Percentiles rank a stretch among this genome's conserved stretches.
Evolutionary conservation across 2,329 filamentous ascomycete genomes (phyloP).

Genomic region (Fusarium avenaceum): DNA sequence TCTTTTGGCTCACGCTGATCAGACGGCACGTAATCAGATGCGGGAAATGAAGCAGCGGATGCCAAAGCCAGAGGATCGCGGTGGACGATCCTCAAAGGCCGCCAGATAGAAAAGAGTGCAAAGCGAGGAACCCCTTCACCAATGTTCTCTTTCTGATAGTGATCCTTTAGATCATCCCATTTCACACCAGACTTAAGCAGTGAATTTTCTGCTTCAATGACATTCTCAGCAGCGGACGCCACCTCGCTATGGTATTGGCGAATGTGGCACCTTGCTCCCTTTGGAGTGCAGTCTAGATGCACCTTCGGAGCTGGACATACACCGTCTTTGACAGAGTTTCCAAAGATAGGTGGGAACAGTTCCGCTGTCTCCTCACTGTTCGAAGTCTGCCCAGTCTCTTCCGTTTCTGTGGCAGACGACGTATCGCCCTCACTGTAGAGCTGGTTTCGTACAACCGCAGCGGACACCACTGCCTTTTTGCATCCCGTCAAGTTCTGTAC

Average conservation of each 20-base stretch:
- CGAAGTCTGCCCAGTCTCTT: not conserved
- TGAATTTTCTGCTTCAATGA: conserved; percentile 1
- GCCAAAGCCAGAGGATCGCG: conserved; percentile 16
- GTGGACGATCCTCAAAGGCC: conserved; percentile 4
- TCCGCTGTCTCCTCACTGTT: not conserved
- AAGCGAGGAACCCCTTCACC: not conserved
- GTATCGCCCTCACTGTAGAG: conserved; percentile 6
- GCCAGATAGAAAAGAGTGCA: conserved; percentile 12
- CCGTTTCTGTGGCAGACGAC: not conserved
- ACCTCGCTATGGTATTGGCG: conserved; percentile 10
- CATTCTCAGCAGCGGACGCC: not conserved
- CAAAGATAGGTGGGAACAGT: conserved; percentile 5
- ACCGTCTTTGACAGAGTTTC: conserved; percentile 2
- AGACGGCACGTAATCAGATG: conserved; percentile 5
- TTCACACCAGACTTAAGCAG: not conserved
- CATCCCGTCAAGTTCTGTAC: conserved; percentile 7
- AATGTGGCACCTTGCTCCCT: conserved; percentile 8
- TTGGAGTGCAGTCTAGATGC: conserved; percentile 10
- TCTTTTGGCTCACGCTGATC: conserved; percentile 9
- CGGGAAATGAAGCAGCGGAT: conserved; percentile 5
- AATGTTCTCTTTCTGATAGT: not conserved
- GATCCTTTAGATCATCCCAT: conserved; percentile 7
- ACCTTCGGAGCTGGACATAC: conserved; percentile 12
- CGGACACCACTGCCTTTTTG: conserved; percentile 7
- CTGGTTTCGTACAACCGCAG: conserved; percentile 5